Conservation (phyloP, 345 rosid species). For the Boechera retrofracta region DNA sequence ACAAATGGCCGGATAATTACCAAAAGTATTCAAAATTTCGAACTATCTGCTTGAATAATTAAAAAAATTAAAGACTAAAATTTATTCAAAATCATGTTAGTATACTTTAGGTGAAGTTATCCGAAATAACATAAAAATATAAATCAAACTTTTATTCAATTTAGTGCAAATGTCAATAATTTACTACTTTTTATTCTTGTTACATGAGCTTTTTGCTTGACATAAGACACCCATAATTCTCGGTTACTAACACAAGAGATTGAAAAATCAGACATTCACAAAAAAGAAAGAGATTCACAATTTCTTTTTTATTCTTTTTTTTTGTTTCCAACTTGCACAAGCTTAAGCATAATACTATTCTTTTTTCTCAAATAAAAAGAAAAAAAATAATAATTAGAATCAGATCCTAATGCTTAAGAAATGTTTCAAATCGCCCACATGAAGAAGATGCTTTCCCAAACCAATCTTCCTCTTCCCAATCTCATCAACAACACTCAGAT, state of each 20-base stretch:
- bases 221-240: neutral
- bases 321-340: conserved; percentile 25
- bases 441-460: conserved; percentile 75
- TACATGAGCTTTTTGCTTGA: no score
- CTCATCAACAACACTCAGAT: conserved; percentile 82
- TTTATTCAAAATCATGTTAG: no score
- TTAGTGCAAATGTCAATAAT: no score
- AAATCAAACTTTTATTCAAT: no score
- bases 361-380: neutral
- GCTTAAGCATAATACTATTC: conserved; percentile 25
- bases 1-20: no score
- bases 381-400: conserved; percentile 33
- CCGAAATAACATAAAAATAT: no score
- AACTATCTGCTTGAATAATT: no score
- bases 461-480: conserved; percentile 67
- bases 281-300: conserved; percentile 23
- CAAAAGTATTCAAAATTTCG: no score
- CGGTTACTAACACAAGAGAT: neutral
- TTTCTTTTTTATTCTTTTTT: conserved; percentile 30
- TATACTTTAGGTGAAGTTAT: no score
- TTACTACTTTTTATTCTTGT: no score
- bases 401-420: conserved; percentile 61
- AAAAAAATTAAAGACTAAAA: no score
- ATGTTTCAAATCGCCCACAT: conserved; percentile 75
- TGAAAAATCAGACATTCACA: neutral